A percentile compares a stretch with the other conserved stretches of the same genome.
phyloP scores from a whole-genome alignment of 1,284 basidiomycete species.

The Anthracocystis setariae region DNA sequence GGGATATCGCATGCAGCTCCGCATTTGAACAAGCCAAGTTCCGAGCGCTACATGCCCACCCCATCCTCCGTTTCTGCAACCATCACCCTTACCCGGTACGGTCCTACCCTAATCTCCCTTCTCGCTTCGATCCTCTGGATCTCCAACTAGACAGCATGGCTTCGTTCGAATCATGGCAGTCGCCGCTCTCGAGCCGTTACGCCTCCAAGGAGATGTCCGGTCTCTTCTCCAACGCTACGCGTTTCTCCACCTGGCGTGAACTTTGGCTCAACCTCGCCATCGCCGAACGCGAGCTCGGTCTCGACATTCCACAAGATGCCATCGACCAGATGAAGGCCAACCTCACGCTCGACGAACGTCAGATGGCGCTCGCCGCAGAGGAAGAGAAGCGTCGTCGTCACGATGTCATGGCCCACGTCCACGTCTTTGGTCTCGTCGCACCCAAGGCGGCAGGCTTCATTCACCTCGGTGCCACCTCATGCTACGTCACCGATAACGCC shows the following conservation, averaged over 20 bases:
- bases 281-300: slow-evolving; percentile 93
- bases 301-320: slow-evolving; percentile 88
- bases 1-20: slow-evolving; percentile 6
- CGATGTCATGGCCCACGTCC: slow-evolving; percentile 99
- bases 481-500: slow-evolving; percentile 91
- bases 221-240: slow-evolving; percentile 90
- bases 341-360: slow-evolving; percentile 83
- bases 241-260: slow-evolving; percentile 95
- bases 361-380: slow-evolving; percentile 88
- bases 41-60: background rate
- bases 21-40: slow-evolving; percentile 3
- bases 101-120: background rate
- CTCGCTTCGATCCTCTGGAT: background rate
- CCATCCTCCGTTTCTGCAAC: background rate
- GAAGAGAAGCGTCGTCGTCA: slow-evolving; percentile 98
- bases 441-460: slow-evolving; percentile 97
- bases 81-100: slow-evolving; percentile 1
- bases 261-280: slow-evolving; percentile 96
- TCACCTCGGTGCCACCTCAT: slow-evolving; percentile 95
- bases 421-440: slow-evolving; percentile 92
- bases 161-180: slow-evolving; percentile 63
- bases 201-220: slow-evolving; percentile 98
- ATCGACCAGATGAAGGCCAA: slow-evolving; percentile 93
- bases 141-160: slow-evolving; percentile 16
- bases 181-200: slow-evolving; percentile 76